Evolutionary conservation across 345 rosid genomes (phyloP).

Genomic region (Erucastrum elatum): DNA sequence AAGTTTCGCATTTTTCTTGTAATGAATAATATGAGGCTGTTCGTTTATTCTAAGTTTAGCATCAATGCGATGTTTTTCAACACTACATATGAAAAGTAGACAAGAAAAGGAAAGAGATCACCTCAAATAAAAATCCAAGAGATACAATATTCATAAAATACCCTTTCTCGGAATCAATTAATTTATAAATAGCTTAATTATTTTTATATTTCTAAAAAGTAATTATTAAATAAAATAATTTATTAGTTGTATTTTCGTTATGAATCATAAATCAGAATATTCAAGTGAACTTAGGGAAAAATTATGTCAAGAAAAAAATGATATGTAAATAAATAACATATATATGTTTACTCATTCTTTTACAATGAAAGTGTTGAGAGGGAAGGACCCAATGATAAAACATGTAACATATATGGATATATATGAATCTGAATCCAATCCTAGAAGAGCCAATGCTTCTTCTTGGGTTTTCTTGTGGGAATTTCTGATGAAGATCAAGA

Average conservation of each 20-base stretch:
- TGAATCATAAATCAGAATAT: neutral
- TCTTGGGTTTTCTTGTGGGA: slow-evolving; percentile 62
- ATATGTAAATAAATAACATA: neutral
- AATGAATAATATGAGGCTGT: too few species aligned
- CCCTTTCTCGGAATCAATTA: too few species aligned
- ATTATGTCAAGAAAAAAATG: neutral
- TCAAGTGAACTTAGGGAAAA: neutral
- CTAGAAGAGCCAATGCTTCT: slow-evolving; percentile 81
- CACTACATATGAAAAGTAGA: too few species aligned
- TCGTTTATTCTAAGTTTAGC: too few species aligned
- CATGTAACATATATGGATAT: neutral
- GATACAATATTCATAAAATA: too few species aligned
- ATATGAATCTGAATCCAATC: neutral
- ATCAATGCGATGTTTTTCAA: too few species aligned
- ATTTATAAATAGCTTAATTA: too few species aligned
- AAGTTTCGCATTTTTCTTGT: too few species aligned
- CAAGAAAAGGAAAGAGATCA: too few species aligned
- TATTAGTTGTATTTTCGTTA: neutral
- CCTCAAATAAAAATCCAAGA: too few species aligned
- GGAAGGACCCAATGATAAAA: slow-evolving; percentile 1
- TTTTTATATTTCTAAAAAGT: too few species aligned
- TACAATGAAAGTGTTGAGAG: neutral
- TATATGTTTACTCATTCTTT: neutral
- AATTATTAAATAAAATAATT: too few species aligned
- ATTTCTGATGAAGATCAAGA: slow-evolving; percentile 55